Base-by-base conservation (phyloP, 179 eudicot genomes). In the Amaranthus tricolor region DNA sequence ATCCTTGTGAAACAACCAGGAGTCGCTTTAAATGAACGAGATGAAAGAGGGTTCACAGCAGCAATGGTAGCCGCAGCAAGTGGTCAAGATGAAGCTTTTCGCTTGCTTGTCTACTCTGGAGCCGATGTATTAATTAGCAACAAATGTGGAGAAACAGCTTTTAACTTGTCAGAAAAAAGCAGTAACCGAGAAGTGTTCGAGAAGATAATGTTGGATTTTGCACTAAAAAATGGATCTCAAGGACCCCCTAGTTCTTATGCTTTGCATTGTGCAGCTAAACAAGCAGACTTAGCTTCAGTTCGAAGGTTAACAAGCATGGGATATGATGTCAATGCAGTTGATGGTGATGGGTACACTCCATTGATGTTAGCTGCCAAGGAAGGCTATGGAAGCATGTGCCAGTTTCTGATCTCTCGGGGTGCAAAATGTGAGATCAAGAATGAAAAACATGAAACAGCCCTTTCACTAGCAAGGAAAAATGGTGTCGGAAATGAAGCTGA, bases 321-420 rank as follows among this genome's bases (percentile, higher is more conserved):
- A 5, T 78, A 71, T 40, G 89, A 89, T 61, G 72, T 83, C 19
- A 83, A 87, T 69, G 11, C 53, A 56, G 17, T 71, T 31, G 90
- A 89, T 65, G 66, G 67, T 17, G 84, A 89, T 52, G 91, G 91
- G 44, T 83, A 85, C 71, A 87, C 91, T 54, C 93, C 90, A 2
- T 84, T 89, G 57, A 89, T 89, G 93, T 62, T 89, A 69, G 91
- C 91, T n/a, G 91, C 91, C 17, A 86, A 66, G 72, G 83, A 77
- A 75, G 89, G 87, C 1, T 78, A 83, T 21, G 88, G 86, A 58
- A 80, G n/a, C 48, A 69, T 87, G 43, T 89, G 93, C 59, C 78
- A 84, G 71, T 84, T 84, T 57, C 78, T 89, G 44, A 83, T 89
- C 64, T 79, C 88, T 24, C 72, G 74, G n/a, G 88, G 91, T 21